phyloP scores from a whole-genome alignment of 2,329 filamentous ascomycete genomes.

The Bretziella fagacearum region DNA sequence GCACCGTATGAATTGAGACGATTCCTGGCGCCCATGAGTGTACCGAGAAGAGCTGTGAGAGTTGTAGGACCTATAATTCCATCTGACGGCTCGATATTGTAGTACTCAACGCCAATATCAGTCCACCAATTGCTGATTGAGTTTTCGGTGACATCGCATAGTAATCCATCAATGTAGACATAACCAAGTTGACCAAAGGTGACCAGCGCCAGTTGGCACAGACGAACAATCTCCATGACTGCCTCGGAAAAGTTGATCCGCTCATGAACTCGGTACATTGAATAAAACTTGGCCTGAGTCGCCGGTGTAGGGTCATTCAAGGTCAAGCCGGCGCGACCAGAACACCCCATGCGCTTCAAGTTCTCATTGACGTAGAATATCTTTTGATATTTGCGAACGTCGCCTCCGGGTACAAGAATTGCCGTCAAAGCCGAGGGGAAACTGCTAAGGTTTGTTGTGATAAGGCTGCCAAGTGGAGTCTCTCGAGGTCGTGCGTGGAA shows the following conservation, averaged over 20 bases:
- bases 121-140: constrained; percentile 94
- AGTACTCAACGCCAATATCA: constrained; percentile 79
- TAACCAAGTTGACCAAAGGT: constrained; percentile 76
- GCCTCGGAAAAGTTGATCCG: constrained; percentile 60
- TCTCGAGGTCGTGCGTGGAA: constrained; percentile 73
- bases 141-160: constrained; percentile 85
- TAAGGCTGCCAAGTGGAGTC: constrained; percentile 65
- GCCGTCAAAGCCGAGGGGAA: constrained; percentile 87
- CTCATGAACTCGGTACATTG: constrained; percentile 76
- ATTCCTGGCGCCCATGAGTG: constrained; percentile 79
- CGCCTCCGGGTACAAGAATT: constrained; percentile 76
- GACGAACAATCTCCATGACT: constrained; percentile 74
- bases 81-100: constrained; percentile 82
- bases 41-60: constrained; percentile 70
- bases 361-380: constrained; percentile 90
- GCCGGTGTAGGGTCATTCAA: constrained; percentile 61
- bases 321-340: constrained; percentile 72
- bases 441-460: constrained; percentile 84
- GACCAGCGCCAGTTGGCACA: constrained; percentile 77
- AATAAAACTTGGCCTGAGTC: constrained; percentile 78
- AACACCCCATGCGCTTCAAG: constrained; percentile 80
- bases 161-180: constrained; percentile 76
- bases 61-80: constrained; percentile 85
- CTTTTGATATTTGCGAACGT: constrained; percentile 61
- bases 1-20: constrained; percentile 70